Evolutionary conservation across 257 asterid genomes (phyloP).

Genomic region (Petrea volubilis): DNA sequence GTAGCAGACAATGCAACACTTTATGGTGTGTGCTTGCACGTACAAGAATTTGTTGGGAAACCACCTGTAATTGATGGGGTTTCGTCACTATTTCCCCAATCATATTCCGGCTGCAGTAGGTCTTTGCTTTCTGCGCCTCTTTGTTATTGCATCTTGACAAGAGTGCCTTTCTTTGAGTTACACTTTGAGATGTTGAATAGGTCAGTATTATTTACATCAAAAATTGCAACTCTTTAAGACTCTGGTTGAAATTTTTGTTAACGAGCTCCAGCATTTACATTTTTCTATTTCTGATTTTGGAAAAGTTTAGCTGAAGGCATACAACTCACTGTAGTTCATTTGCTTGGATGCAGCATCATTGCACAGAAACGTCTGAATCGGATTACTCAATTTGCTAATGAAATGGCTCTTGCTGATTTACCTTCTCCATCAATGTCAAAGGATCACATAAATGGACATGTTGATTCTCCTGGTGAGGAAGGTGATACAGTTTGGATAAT

Average conservation of each 20-base stretch:
- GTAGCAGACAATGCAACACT: slow-evolving; percentile 92
- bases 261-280: not conserved
- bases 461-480: slow-evolving; percentile 43
- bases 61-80: slow-evolving; percentile 61
- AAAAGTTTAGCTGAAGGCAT: not conserved
- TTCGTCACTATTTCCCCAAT: slow-evolving; percentile 53
- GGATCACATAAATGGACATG: slow-evolving; percentile 36
- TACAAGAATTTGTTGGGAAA: slow-evolving; percentile 82
- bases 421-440: slow-evolving; percentile 42
- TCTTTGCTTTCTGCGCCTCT: slow-evolving; percentile 94
- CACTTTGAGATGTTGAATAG: slow-evolving; percentile 90
- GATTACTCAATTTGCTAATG: slow-evolving; percentile 69
- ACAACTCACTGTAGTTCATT: slow-evolving; percentile 24
- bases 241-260: not conserved
- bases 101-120: slow-evolving; percentile 52
- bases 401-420: slow-evolving; percentile 51
- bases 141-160: slow-evolving; percentile 88
- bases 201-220: slow-evolving; percentile 36
- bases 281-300: not conserved
- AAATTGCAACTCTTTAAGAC: not conserved
- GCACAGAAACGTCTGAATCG: slow-evolving; percentile 88
- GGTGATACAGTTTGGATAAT: slow-evolving; percentile 60
- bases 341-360: slow-evolving; percentile 72
- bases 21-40: slow-evolving; percentile 91
- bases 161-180: slow-evolving; percentile 89